phyloP scores from a whole-genome alignment of 2,329 filamentous ascomycete species.

The Bipolaris zeicola region DNA sequence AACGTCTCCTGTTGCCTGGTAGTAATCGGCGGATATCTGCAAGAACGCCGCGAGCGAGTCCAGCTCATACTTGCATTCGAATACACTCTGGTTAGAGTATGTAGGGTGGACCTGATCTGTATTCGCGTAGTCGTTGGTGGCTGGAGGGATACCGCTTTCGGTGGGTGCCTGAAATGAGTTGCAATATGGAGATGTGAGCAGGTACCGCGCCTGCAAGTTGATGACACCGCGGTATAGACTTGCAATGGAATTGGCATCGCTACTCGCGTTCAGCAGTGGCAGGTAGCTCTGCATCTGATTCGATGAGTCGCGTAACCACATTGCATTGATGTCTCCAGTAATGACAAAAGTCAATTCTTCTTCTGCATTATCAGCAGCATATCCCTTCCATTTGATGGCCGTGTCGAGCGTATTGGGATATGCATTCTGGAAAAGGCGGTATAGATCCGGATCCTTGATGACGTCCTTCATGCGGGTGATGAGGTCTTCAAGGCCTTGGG shows the following conservation, averaged over 20 bases:
- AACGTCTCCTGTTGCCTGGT: slow-evolving; percentile 54
- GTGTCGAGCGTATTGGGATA: slow-evolving; percentile 79
- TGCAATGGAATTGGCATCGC: slow-evolving; percentile 64
- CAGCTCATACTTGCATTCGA: slow-evolving; percentile 62
- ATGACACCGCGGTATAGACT: slow-evolving; percentile 72
- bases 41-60: slow-evolving; percentile 60
- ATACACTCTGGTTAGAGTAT: slow-evolving; percentile 53
- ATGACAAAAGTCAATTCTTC: slow-evolving; percentile 69
- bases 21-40: slow-evolving; percentile 57
- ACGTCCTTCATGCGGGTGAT: slow-evolving; percentile 44
- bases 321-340: slow-evolving; percentile 63
- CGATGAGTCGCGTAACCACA: slow-evolving; percentile 62
- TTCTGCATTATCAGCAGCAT: slow-evolving; percentile 59
- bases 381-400: slow-evolving; percentile 71
- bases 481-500: slow-evolving; percentile 50
- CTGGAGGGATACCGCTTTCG: slow-evolving; percentile 52
- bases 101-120: slow-evolving; percentile 51
- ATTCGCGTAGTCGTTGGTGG: slow-evolving; percentile 47
- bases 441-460: slow-evolving; percentile 64
- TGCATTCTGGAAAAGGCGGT: slow-evolving; percentile 71
- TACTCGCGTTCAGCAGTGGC: slow-evolving; percentile 62
- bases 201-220: slow-evolving; percentile 72
- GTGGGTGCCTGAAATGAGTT: slow-evolving; percentile 60
- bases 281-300: slow-evolving; percentile 76
- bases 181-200: slow-evolving; percentile 63